Evolutionary conservation across 2,329 filamentous ascomycete genomes (phyloP), one percentile per base, ranked within the genome.

Genomic region (Aspergillus oerlinghausenensis): DNA sequence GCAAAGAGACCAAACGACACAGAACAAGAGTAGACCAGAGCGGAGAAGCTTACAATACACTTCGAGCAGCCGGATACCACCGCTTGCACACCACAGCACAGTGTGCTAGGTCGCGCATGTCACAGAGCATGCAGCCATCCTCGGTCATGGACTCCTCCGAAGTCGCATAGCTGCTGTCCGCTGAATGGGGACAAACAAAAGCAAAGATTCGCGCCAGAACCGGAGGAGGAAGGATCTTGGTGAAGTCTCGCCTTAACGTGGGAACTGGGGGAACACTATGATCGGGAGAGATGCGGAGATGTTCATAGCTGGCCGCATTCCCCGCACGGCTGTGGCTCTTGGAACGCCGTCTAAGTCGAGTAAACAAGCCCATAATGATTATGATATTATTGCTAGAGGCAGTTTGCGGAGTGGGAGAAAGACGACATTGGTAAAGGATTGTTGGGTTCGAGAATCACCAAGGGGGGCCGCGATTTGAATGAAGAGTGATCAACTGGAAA

Each of bases 101-200:
- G 72, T 90, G 86, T 52, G 91, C 86, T 55, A 97, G 83, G 73
- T 97, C 92, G 64, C 92, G 87, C 79, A 94, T 82, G 76, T 96
- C 91, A 77, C 93, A 97, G 64, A 96, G 86, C 89, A 94, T 93
- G 77, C 93, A 97, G 55, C 86, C 86, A 76, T 91, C 87, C 64
- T 88, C 88, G 51, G 85, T 82, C 63, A 88, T 85, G 58, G 88
- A 90, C 67, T 89, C 84, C 77, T 97, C 93, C 68, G 89, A 93
- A 45, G 86, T 87, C 63, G 90, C 87, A 73, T 94, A 95, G 58
- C 82, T 86, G 69, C 87, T 80, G 74, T 97, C 92, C 54, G 78
- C 77, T 38, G 86, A 79, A 74, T 97, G 93, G 7, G 92, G 92
- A 67, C 92, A 97, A 55, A 97, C 86, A 63, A 86, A 86, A 65